Conservation (phyloP, 2,329 filamentous ascomycete species). For the Cladosporium velox region DNA sequence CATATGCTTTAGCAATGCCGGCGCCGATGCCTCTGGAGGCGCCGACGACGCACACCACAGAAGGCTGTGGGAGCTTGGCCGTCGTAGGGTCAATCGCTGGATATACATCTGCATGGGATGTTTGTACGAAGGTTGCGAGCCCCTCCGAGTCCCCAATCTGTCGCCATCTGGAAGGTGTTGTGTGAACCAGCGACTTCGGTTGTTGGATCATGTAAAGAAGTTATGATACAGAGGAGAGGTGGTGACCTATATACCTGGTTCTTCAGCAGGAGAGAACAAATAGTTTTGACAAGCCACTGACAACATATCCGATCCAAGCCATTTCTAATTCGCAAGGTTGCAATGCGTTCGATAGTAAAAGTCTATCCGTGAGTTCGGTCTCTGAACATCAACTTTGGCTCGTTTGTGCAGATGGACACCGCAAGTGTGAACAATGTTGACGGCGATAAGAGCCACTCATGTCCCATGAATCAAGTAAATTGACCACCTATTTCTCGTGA, state of each 20-base stretch:
- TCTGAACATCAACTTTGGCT: not conserved
- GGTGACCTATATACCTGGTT: not conserved
- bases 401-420: not conserved
- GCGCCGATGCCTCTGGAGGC: conserved; percentile 41
- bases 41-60: conserved; percentile 41
- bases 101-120: conserved; percentile 12
- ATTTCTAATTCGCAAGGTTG: not conserved
- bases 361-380: not conserved
- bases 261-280: not conserved
- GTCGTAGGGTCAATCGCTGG: conserved; percentile 21
- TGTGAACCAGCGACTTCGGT: not conserved
- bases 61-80: conserved; percentile 31
- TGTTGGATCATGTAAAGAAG: not conserved
- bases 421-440: not conserved
- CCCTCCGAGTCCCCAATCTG: conserved; percentile 24
- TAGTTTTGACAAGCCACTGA: not conserved
- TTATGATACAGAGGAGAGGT: not conserved
- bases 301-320: not conserved
- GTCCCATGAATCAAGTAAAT: not conserved
- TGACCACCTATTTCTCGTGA: not conserved
- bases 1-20: conserved; percentile 39
- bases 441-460: not conserved
- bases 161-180: conserved; percentile 2
- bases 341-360: not conserved
- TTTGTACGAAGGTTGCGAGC: conserved; percentile 17